A percentile compares a stretch with the other conserved stretches of the same genome.
These are phyloP conservation scores for Pholiota conissans DNA, from an alignment of 768 basidiomycete genomes.

Conservation along the genomic window DNA sequence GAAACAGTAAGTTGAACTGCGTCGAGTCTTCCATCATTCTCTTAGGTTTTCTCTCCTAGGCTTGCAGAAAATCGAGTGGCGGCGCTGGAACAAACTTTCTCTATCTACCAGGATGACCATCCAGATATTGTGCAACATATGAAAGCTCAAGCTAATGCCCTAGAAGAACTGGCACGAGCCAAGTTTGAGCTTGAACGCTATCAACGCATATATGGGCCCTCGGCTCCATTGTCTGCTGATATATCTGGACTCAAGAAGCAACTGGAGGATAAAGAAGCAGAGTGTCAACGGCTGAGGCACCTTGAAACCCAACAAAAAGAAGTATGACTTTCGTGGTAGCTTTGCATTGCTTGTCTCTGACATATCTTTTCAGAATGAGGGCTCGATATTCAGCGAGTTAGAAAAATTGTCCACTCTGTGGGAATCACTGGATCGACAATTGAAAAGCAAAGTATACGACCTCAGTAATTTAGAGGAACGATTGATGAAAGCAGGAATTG, in stretches of 20 bases:
- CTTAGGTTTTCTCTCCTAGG: constrained; percentile 33
- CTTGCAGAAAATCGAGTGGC: constrained; percentile 47
- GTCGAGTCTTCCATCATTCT: background rate
- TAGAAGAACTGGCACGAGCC: constrained; percentile 45
- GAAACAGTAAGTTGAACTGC: constrained; percentile 46
- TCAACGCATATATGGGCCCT: constrained; percentile 61
- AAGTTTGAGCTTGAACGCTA: constrained; percentile 58
- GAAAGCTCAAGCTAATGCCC: constrained; percentile 48
- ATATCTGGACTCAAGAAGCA: constrained; percentile 47
- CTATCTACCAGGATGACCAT: constrained; percentile 44
- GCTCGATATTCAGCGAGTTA: constrained; percentile 79
- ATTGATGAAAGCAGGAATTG: constrained; percentile 59
- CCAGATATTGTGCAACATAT: constrained; percentile 55
- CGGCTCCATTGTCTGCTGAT: constrained; percentile 52
- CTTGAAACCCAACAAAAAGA: constrained; percentile 64
- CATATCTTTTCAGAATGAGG: constrained; percentile 56
- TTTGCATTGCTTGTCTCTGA: background rate
- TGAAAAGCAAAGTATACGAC: constrained; percentile 84
- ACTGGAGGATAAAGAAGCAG: constrained; percentile 67
- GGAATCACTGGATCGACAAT: constrained; percentile 79
- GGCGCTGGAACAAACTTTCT: constrained; percentile 55
- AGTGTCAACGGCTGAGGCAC: constrained; percentile 60
- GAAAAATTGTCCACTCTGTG: constrained; percentile 86
- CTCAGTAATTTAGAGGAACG: constrained; percentile 74
- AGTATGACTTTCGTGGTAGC: constrained; percentile 37